These are phyloP conservation scores for Xerophyta viscosa DNA, from an alignment of 106 monocot species.

Conservation along the genomic window DNA sequence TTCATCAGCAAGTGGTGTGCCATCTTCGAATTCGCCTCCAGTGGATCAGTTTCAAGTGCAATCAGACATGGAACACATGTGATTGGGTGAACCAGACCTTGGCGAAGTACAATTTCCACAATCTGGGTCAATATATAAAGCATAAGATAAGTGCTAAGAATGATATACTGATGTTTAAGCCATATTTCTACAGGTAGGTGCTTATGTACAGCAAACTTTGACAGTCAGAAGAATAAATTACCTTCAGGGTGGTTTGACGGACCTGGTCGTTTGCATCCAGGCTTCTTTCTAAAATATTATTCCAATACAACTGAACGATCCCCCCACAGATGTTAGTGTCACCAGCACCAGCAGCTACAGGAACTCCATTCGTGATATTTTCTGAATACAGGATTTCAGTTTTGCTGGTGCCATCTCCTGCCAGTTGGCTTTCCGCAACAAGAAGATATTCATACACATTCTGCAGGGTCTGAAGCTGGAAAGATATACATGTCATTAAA, in stretches of 20 bases:
- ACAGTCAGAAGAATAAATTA: too few species aligned
- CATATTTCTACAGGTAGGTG: too few species aligned
- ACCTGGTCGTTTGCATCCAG: constrained; percentile 71
- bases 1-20: constrained; percentile 92
- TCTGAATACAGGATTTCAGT: constrained; percentile 17
- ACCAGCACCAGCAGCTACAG: constrained; percentile 97
- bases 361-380: constrained; percentile 43
- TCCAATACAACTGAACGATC: constrained; percentile 95
- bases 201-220: too few species aligned
- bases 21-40: constrained; percentile 75
- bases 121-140: constrained; percentile 41
- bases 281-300: constrained; percentile 65
- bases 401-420: constrained; percentile 21
- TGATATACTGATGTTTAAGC: too few species aligned
- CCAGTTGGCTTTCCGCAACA: constrained; percentile 87
- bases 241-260: constrained; percentile 86
- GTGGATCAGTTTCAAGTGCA: constrained; percentile 92
- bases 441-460: constrained; percentile 87
- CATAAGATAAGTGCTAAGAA: not conserved
- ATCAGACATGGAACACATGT: constrained; percentile 91
- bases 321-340: constrained; percentile 99
- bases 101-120: constrained; percentile 94
- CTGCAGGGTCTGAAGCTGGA: constrained; percentile 86
- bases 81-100: constrained; percentile 97
- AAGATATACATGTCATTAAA: too few species aligned